Percentiles rank a stretch among this genome's conserved stretches.
Evolutionary conservation across 139 green algal species (phyloP).

Genomic region (Protoeuglena noctilucae): DNA sequence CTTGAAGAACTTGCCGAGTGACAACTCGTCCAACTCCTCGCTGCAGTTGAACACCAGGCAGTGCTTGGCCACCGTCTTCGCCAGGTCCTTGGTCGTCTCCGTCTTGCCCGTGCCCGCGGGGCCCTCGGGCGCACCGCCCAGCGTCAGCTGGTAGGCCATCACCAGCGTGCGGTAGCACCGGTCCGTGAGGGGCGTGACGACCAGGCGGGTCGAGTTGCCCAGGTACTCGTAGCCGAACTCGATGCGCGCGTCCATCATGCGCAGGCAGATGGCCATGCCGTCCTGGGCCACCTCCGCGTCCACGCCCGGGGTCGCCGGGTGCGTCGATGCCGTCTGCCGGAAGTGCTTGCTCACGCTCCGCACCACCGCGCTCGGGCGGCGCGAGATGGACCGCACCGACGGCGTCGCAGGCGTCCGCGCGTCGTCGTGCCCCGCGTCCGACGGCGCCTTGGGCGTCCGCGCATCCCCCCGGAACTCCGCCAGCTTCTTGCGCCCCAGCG

Average conservation of each 20-base stretch:
- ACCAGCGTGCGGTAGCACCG: conserved; percentile 14
- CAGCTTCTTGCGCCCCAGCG: no score
- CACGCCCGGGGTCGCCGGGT: no score
- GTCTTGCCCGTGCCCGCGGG: conserved; percentile 25
- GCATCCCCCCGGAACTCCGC: no score
- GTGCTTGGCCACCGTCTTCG: conserved; percentile 23
- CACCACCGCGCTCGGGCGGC: no score
- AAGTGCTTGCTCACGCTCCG: no score
- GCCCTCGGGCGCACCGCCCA: conserved; percentile 11
- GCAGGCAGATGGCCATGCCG: not conserved
- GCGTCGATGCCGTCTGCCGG: no score
- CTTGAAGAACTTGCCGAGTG: conserved; percentile 41
- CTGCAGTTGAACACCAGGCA: conserved; percentile 34
- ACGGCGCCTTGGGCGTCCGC: no score
- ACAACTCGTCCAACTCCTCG: conserved; percentile 22
- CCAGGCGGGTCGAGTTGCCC: conserved; percentile 6
- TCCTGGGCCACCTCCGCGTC: not conserved
- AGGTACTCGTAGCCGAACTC: conserved; percentile 16
- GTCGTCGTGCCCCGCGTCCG: no score
- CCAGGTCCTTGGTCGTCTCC: conserved; percentile 32
- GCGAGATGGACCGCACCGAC: no score
- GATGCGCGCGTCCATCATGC: not conserved
- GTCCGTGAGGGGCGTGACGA: conserved; percentile 15
- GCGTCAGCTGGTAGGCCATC: conserved; percentile 10
- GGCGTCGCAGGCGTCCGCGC: conserved; percentile 13